Conservation (phyloP, 2,329 filamentous ascomycete species). For the Cladophialophora carrionii region DNA sequence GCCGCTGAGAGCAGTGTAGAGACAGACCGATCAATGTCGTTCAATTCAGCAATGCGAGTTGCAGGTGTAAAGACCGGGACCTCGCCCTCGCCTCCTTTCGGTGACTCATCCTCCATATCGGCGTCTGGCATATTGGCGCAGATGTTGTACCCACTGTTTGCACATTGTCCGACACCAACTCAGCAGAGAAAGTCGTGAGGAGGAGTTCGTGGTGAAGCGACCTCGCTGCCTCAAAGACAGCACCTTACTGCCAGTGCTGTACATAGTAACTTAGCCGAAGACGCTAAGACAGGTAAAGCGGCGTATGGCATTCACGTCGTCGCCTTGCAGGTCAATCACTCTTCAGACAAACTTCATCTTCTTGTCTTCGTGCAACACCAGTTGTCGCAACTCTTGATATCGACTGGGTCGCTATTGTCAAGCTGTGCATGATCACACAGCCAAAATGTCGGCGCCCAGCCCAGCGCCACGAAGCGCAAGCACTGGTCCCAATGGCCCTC, state of each 20-base stretch:
- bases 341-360: constrained; percentile 8
- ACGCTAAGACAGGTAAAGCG: not conserved
- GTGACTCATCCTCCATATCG: constrained; percentile 26
- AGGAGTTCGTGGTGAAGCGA: not conserved
- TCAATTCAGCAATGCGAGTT: constrained; percentile 79
- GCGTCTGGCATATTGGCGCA: not conserved
- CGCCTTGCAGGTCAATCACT: not conserved
- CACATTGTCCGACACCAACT: not conserved
- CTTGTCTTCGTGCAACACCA: not conserved
- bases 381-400: not conserved
- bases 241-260: not conserved
- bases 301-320: not conserved
- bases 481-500: constrained; percentile 54
- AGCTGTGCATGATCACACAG: constrained; percentile 25
- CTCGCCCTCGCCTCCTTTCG: not conserved
- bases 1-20: constrained; percentile 61
- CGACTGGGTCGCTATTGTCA: not conserved
- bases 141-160: not conserved
- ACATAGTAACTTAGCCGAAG: constrained; percentile 4
- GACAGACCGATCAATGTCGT: constrained; percentile 65
- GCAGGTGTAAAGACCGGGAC: constrained; percentile 51
- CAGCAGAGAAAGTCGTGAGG: not conserved
- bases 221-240: not conserved
- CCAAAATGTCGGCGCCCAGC: constrained; percentile 53
- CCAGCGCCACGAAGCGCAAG: constrained; percentile 54